Evolutionary conservation across 108 stramenopile genomes (phyloP).

Genomic region (Conticribra guillardii): DNA sequence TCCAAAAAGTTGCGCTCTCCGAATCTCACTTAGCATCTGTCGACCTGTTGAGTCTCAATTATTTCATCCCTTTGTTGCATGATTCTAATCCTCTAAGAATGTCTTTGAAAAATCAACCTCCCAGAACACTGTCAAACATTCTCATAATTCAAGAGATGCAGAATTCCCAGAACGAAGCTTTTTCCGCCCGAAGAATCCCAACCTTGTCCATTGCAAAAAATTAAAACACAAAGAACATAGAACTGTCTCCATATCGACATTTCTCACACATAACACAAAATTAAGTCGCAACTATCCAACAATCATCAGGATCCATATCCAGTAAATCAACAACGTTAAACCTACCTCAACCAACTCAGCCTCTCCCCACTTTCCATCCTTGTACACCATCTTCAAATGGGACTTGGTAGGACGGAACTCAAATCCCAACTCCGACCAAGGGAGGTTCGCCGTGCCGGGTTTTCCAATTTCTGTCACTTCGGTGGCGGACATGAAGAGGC

Average conservation of each 20-base stretch:
- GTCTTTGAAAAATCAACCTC: too few species aligned
- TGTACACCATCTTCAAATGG: constrained; percentile 79
- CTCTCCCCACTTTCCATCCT: constrained; percentile 82
- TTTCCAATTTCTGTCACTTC: constrained; percentile 21
- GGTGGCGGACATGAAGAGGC: constrained; percentile 12
- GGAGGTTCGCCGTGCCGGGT: constrained; percentile 86
- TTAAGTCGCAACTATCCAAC: neutral
- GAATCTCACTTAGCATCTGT: too few species aligned
- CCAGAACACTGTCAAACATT: too few species aligned
- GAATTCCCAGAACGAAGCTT: too few species aligned
- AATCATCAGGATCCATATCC: neutral
- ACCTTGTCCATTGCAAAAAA: too few species aligned
- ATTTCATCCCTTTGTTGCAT: too few species aligned
- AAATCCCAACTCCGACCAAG: constrained; percentile 96
- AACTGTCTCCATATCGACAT: too few species aligned
- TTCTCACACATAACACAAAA: neutral
- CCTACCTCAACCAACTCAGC: constrained; percentile 77
- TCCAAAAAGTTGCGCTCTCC: too few species aligned
- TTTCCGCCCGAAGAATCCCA: too few species aligned
- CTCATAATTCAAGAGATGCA: too few species aligned
- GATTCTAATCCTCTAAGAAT: too few species aligned
- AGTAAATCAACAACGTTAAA: neutral
- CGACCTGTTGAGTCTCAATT: too few species aligned
- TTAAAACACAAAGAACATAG: neutral
- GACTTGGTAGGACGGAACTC: constrained; percentile 94